Evolutionary conservation across 345 rosid species (phyloP), one percentile per base, ranked within the genome.

Genomic region (Hibiscus mutabilis): DNA sequence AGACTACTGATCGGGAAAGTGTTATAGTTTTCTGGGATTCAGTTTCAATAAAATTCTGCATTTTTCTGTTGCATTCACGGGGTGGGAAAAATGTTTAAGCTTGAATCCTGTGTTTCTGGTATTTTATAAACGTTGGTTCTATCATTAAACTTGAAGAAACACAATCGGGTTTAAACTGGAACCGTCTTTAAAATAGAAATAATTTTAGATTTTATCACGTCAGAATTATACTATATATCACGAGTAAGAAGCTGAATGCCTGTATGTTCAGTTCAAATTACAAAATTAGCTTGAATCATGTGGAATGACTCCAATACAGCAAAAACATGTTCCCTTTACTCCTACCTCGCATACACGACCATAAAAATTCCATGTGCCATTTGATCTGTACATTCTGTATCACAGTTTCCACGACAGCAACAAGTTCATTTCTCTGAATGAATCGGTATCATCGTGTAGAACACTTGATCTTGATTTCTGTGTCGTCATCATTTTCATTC

Each of bases 401-500:
- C 24, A 6, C 74, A 62, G 65, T 73, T 73, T 74, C 63, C 58
- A 71, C 49, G 51, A 22, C 42, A 53, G 73, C 66, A 65, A 27
- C 27, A 6, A 14, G 7, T 66, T 35, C 60, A 33, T 24, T 59
- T 55, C 22, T 44, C n/a, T n/a, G 25, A 35, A 51, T 22, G 66
- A 74, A 73, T 71, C 31, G 70, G 56, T 62, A 69, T 74, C 69
- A 80, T 79, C 86, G 74, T 53, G 57, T 3, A 29, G 77, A 63
- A 29, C 81, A 69, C 9, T 76, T 69, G 21, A 42, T 35, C n/a
- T 73, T 78, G 60, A 69, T 70, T 35, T 70, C 75, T 3, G 60
- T 25, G 71, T 57, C 27, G 22, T 71, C 69, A 61, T 40, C 74
- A 24, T 79, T 82, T 8, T 85, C 81, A 8, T 77, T 82, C 44